Conservation (phyloP, 495 filamentous ascomycete species). For the Penicillium samsonianum region DNA sequence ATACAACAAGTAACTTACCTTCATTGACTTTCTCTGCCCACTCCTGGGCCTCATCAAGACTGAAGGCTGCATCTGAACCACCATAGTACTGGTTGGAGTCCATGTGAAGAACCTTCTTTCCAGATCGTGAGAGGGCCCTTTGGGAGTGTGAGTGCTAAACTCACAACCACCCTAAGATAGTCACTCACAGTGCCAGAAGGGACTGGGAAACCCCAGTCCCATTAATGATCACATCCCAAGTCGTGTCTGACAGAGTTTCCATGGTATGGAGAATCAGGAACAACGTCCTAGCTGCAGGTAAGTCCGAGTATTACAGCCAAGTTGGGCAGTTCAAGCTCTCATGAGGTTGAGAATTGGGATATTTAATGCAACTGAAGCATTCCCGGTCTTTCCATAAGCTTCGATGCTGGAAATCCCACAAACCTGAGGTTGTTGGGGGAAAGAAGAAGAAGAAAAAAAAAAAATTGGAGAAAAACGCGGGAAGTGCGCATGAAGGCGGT, state of each 20-base stretch:
- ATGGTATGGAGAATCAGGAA: conserved; percentile 47
- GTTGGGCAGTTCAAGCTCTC: conserved; percentile 27
- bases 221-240: conserved; percentile 89
- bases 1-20: conserved; percentile 36
- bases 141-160: conserved; percentile 56
- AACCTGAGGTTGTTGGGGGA: conserved; percentile 1
- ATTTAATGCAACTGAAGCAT: conserved; percentile 13
- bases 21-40: conserved; percentile 62
- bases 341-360: conserved; percentile 31
- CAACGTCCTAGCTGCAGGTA: conserved; percentile 26
- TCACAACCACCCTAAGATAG: conserved; percentile 20
- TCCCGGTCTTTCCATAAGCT: conserved; percentile 7
- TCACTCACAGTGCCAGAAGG: conserved; percentile 84
- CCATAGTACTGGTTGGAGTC: conserved; percentile 90
- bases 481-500: conserved; percentile 14
- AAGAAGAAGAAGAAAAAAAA: conserved; percentile 14
- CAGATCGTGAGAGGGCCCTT: conserved; percentile 88
- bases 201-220: conserved; percentile 91
- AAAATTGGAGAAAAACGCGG: conserved; percentile 12
- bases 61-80: conserved; percentile 81
- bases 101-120: conserved; percentile 88
- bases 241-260: conserved; percentile 76
- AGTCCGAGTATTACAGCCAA: conserved; percentile 30
- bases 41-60: conserved; percentile 73
- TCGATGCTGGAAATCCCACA: background rate